Base-by-base conservation (phyloP, 768 basidiomycete species). In the Amanita inopinata region DNA sequence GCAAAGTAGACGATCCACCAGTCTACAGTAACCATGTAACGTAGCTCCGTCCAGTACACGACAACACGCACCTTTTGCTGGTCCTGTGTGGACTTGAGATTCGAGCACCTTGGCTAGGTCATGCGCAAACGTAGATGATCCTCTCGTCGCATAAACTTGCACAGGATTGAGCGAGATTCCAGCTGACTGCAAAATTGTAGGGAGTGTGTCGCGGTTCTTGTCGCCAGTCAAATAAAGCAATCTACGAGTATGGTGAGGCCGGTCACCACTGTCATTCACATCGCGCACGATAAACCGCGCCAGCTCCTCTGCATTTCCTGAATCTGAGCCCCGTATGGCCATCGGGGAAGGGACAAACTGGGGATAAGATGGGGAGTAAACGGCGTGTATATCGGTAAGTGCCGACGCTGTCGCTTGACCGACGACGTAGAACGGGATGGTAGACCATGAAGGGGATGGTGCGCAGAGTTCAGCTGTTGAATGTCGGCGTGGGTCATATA, bases 161-260 rank as follows among this genome's bases (percentile, higher is more conserved):
- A 88, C 51, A 9, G 65, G 46, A 3, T 67, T 62, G 22, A 84
- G 54, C 24, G 51, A 50, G 1, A 85, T 54, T 1, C 65, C 65
- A 0, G 62, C 70, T 0, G 62, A 63, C 0, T 48, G 44, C 27
- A 91, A 61, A 6, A 79, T 66, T 11, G 48, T 61, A 0, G 74
- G 61, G 1, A 91, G 58, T 0, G 74, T 80, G 48, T 88, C 84
- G 12, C 76, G 67, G 46, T 86, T 89, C 66, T 91, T 93, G 69
- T 92, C 90, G 15, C 89, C 89, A 8, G 79, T 86, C 6, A 94
- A 69, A 55, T 88, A 90, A 4, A 92, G 57, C 36, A 92, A 54
- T 22, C 19, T 54, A n/a, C 27, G 7, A 28, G 27, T 28, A 7
- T 6, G 27, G 27, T n/a, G 27, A n/a, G 33, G 4, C 27, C 66